Evolutionary conservation across 305 asterid genomes (phyloP).

Genomic region (Plantago lanceolata): DNA sequence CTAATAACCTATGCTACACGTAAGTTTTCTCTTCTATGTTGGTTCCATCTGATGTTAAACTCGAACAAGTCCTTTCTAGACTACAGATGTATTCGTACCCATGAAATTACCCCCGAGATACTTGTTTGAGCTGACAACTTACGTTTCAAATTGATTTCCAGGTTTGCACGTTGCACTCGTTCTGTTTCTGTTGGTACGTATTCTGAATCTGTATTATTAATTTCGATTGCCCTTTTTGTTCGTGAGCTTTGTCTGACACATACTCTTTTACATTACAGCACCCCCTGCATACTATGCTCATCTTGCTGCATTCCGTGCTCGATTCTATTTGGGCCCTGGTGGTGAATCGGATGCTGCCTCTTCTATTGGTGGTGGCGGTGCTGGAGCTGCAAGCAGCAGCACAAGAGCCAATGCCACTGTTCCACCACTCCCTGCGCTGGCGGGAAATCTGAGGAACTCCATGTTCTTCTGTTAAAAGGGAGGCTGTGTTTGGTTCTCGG

Average conservation of each 20-base stretch:
- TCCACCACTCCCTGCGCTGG: slow-evolving; percentile 81
- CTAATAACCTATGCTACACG: slow-evolving; percentile 92
- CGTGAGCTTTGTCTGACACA: not conserved
- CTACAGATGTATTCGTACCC: no score
- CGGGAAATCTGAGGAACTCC: slow-evolving; percentile 76
- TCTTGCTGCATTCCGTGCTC: slow-evolving; percentile 91
- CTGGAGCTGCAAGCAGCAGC: slow-evolving; percentile 46
- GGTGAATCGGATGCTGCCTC: slow-evolving; percentile 84
- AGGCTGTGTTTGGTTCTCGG: no score
- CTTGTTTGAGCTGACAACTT: no score
- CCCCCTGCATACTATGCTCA: slow-evolving; percentile 97
- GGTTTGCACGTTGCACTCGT: slow-evolving; percentile 93
- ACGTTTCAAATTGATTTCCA: slow-evolving; percentile 25
- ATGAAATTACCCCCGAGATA: no score
- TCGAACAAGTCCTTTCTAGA: no score
- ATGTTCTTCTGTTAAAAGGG: slow-evolving; percentile 71
- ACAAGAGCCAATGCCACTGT: slow-evolving; percentile 56
- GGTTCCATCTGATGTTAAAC: no score
- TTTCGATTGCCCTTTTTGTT: not conserved
- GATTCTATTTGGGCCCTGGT: slow-evolving; percentile 85
- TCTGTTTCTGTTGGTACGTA: slow-evolving; percentile 83
- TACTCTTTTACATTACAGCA: slow-evolving; percentile 33
- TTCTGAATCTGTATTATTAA: not conserved
- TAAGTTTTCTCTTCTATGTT: slow-evolving; percentile 24
- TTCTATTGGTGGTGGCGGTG: slow-evolving; percentile 50